Conservation (phyloP, 352 stramenopile species). For the Phytophthora sp. region DNA sequence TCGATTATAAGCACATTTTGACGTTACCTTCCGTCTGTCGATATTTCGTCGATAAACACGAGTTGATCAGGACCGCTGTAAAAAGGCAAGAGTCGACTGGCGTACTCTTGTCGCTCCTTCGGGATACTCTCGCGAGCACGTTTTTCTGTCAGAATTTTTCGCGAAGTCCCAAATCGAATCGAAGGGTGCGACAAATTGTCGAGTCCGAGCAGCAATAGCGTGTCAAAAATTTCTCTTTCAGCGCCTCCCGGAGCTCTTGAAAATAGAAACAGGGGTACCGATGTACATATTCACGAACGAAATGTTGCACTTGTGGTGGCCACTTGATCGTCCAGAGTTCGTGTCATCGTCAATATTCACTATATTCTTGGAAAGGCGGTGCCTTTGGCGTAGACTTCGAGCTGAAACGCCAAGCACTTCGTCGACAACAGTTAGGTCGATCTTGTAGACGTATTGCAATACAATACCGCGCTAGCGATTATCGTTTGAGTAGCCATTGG, state of each 20-base stretch:
- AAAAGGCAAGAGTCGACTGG: slow-evolving; percentile 5
- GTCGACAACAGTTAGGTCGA: slow-evolving; percentile 4
- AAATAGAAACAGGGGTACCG: slow-evolving; percentile 24
- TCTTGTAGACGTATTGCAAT: slow-evolving; percentile 15
- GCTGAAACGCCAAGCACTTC: not conserved
- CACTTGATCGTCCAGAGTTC: not conserved
- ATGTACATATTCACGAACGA: slow-evolving; percentile 15
- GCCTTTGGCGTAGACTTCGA: not conserved
- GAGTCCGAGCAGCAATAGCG: not conserved
- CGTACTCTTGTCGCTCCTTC: slow-evolving; percentile 1
- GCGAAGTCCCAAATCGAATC: slow-evolving; percentile 6
- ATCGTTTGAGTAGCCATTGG: slow-evolving; percentile 11
- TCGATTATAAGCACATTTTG: not conserved
- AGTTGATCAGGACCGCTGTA: not conserved
- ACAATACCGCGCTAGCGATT: slow-evolving; percentile 15
- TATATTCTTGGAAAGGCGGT: not conserved
- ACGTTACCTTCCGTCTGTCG: slow-evolving; percentile 1
- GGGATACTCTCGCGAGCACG: slow-evolving; percentile 8
- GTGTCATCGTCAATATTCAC: not conserved
- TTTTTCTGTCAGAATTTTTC: slow-evolving; percentile 22
- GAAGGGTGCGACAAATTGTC: not conserved
- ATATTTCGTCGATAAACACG: slow-evolving; percentile 24
- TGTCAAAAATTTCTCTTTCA: slow-evolving; percentile 7
- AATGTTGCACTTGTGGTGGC: slow-evolving; percentile 6
- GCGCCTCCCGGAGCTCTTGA: slow-evolving; percentile 6